These are phyloP conservation scores for Xylariaceae sp. DNA, from an alignment of 2,329 filamentous ascomycete species.

Conservation along the genomic window DNA sequence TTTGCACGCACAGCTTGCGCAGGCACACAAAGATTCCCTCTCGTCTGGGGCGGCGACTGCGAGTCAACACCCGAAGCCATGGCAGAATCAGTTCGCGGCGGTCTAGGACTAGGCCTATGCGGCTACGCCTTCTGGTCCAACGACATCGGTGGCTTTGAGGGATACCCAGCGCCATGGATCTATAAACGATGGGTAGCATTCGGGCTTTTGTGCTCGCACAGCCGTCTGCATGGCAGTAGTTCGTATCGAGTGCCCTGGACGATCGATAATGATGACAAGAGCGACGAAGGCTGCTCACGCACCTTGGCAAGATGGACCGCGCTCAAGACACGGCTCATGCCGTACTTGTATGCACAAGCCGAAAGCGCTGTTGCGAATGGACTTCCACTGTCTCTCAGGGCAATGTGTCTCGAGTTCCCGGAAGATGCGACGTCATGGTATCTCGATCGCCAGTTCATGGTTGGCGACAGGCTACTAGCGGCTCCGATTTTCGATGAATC, in stretches of 20 bases:
- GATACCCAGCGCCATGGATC: constrained; percentile 62
- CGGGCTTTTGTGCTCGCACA: constrained; percentile 68
- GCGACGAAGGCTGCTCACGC: constrained; percentile 52
- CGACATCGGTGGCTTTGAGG: constrained; percentile 72
- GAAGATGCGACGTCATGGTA: constrained; percentile 66
- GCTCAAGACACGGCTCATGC: constrained; percentile 52
- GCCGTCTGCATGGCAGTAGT: constrained; percentile 65
- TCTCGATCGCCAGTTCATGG: constrained; percentile 70
- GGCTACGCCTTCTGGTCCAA: constrained; percentile 69
- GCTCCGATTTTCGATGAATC: constrained; percentile 67
- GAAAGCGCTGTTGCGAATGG: constrained; percentile 45
- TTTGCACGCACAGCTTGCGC: constrained; percentile 68
- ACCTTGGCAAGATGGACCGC: constrained; percentile 47
- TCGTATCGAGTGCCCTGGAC: constrained; percentile 76
- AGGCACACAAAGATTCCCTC: constrained; percentile 66
- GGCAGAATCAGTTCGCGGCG: constrained; percentile 67
- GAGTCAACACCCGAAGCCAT: constrained; percentile 72
- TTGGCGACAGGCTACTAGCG: constrained; percentile 63
- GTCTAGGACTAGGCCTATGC: constrained; percentile 60
- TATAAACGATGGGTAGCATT: constrained; percentile 81
- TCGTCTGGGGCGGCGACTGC: constrained; percentile 73
- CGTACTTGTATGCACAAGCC: constrained; percentile 48
- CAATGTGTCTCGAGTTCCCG: constrained; percentile 69
- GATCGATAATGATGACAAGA: constrained; percentile 61
- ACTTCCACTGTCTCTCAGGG: constrained; percentile 60